Evolutionary conservation across 495 filamentous ascomycete species (phyloP).

Genomic region (Xylaria telfairii): DNA sequence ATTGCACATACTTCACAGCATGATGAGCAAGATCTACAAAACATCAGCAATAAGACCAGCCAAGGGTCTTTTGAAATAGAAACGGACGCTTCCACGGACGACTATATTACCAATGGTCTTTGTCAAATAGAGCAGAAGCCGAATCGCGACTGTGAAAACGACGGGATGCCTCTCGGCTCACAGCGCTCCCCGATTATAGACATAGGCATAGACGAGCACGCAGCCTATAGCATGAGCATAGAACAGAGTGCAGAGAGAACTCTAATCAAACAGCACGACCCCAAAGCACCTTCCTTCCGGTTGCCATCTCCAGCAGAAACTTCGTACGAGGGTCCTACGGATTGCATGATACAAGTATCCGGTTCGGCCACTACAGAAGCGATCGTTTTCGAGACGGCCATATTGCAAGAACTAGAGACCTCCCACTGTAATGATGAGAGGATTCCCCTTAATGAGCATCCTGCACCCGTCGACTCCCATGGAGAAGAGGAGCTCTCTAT

Average conservation of each 20-base stretch:
- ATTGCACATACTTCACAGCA: background rate
- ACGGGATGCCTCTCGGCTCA: background rate
- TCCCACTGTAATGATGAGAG: background rate
- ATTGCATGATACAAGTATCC: background rate
- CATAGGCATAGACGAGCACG: background rate
- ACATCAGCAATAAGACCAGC: background rate
- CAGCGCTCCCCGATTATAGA: background rate
- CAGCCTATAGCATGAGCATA: background rate
- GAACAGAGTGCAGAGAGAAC: background rate
- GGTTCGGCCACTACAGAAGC: background rate
- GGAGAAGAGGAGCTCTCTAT: background rate
- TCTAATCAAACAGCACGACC: background rate
- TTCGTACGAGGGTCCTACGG: background rate
- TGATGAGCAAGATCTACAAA: background rate
- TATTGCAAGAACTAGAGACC: background rate
- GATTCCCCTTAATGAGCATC: background rate
- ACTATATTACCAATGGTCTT: background rate
- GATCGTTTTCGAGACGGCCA: background rate
- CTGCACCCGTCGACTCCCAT: background rate
- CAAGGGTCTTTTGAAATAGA: background rate
- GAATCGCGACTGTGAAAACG: background rate
- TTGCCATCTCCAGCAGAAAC: background rate
- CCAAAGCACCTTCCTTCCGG: background rate
- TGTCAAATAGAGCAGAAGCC: background rate
- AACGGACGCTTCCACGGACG: background rate